Evolutionary conservation across 345 rosid genomes (phyloP), one percentile per base, ranked within the genome.

Genomic region (Gossypium stocksii): DNA sequence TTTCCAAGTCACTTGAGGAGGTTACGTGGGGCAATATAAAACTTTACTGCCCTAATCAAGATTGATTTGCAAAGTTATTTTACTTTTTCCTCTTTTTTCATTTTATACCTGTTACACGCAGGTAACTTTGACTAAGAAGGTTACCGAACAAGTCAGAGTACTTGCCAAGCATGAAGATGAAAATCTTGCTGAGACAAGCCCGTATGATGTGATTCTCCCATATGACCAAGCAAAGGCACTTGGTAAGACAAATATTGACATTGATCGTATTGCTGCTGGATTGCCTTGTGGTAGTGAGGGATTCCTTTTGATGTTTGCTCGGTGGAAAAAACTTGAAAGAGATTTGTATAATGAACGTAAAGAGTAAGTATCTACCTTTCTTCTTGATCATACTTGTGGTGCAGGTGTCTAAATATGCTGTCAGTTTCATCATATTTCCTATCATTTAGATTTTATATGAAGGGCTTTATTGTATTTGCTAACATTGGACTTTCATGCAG

Each of bases 181-280:
- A 76, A 82, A 85, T 82, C 91, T 86, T 76, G 79, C 90, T 34
- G 93, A 91, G 88, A 77, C 89, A 77, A 84, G 87, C 72, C 81
- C 87, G 7, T 89, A 86, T 61, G 87, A 88, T 83, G 84, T 89
- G 53, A 86, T 86, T 80, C 97, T 82, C 60, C 97, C 97, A 44
- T 96, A 96, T 85, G 99, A 96, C 81, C 97, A 96, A 90, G 99
- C 99, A 49, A 93, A 87, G 75, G 99, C 99, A 70, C 97, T 96
- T 82, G 99, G 99, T 71, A 96, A 93, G 87, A 89, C 91, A 74
- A 91, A 91, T 79, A 96, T 96, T 69, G 99, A 96, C 70, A 88
- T 89, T 71, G 97, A 90, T 82, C 98, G 97, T 59, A 96, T 96
- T 78, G 97, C 98, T 86, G 98, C 97, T 78, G 99, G 99, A 74